Percentiles rank a stretch among this genome's conserved stretches.
Conservation (phyloP, 495 filamentous ascomycete genomes). For the Hypoxylon intermedium region DNA sequence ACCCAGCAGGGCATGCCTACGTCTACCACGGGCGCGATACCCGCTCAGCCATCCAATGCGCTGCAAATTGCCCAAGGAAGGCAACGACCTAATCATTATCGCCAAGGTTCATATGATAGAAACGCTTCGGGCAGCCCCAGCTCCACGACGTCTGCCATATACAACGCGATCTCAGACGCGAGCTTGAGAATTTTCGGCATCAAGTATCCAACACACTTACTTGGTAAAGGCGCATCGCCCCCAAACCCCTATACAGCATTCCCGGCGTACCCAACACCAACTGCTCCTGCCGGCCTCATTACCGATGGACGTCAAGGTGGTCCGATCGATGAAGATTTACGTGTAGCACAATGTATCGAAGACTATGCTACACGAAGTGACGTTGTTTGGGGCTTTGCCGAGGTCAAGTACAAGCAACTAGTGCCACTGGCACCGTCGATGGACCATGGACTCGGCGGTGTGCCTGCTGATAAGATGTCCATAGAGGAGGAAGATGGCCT, state of each 20-base stretch:
- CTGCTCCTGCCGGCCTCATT: constrained; percentile 62
- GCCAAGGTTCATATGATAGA: constrained; percentile 79
- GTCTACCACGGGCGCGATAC: constrained; percentile 64
- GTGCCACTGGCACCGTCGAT: constrained; percentile 83
- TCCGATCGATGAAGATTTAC: constrained; percentile 79
- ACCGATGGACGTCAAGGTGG: constrained; percentile 68
- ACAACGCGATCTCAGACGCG: constrained; percentile 93
- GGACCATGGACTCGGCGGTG: constrained; percentile 70
- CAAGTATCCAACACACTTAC: constrained; percentile 69
- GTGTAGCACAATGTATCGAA: constrained; percentile 80
- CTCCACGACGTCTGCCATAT: constrained; percentile 85
- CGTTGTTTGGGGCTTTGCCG: constrained; percentile 94
- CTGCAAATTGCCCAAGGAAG: constrained; percentile 70
- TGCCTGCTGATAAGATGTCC: constrained; percentile 54
- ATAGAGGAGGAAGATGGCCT: constrained; percentile 70
- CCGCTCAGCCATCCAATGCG: constrained; percentile 63
- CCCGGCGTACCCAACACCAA: constrained; percentile 78
- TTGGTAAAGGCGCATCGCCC: constrained; percentile 75
- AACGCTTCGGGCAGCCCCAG: constrained; percentile 76
- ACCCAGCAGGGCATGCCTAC: constrained; percentile 72
- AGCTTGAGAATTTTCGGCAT: constrained; percentile 82
- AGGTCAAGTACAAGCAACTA: constrained; percentile 97
- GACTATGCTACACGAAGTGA: constrained; percentile 91
- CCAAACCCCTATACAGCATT: constrained; percentile 81
- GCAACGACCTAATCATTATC: constrained; percentile 65